Conservation (phyloP, 164 flowering plant species). For the Sedum album region DNA sequence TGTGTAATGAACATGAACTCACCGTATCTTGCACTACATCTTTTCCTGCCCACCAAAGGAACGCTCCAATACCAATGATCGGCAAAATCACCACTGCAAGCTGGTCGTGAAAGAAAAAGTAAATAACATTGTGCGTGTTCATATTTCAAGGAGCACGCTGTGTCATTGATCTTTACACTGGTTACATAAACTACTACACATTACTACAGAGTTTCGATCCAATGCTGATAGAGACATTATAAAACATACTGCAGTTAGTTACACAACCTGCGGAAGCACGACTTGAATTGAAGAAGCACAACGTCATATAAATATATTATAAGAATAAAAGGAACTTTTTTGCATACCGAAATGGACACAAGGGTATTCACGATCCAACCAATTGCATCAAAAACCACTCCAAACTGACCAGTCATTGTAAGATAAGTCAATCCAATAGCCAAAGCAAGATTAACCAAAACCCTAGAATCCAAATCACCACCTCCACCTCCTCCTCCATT, state of each 20-base stretch:
- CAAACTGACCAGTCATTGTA: slow-evolving; percentile 80
- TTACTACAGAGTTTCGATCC: neutral
- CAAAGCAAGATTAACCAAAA: slow-evolving; percentile 74
- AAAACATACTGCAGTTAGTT: neutral
- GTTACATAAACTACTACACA: neutral
- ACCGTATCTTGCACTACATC: slow-evolving; percentile 77
- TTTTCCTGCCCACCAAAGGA: slow-evolving; percentile 86
- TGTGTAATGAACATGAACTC: slow-evolving; percentile 24
- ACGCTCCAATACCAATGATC: slow-evolving; percentile 69
- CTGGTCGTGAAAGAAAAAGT: slow-evolving; percentile 25
- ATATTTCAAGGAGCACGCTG: neutral
- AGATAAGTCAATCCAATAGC: slow-evolving; percentile 84
- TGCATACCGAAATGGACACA: slow-evolving; percentile 77
- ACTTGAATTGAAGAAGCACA: neutral
- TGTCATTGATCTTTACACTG: slow-evolving; percentile 3
- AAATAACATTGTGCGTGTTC: neutral
- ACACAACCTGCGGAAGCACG: neutral
- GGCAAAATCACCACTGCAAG: slow-evolving; percentile 65
- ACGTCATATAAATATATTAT: neutral
- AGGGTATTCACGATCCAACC: slow-evolving; percentile 90
- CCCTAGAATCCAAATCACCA: slow-evolving; percentile 37
- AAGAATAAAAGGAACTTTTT: slow-evolving; percentile 7
- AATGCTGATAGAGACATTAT: neutral
- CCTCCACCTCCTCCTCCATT: slow-evolving; percentile 39
- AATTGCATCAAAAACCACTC: slow-evolving; percentile 87